phyloP scores from a whole-genome alignment of 441 rosid genomes.

The Erysimum cheiri region DNA sequence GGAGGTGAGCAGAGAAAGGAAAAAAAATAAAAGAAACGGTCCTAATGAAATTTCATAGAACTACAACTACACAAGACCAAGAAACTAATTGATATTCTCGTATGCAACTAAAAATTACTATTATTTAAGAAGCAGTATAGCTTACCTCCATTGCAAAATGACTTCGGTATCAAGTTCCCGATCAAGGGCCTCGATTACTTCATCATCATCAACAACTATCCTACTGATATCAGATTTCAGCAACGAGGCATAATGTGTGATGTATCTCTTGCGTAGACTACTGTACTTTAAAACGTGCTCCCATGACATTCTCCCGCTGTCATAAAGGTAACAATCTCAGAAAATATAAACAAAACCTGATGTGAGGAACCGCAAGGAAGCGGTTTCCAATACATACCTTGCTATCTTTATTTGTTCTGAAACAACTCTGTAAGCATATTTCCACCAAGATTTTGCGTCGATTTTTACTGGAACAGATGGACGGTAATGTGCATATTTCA shows the following conservation, averaged over 20 bases:
- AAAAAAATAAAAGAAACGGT: slow-evolving; percentile 22
- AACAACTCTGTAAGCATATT: slow-evolving; percentile 83
- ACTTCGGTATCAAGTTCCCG: slow-evolving; percentile 89
- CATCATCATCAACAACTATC: slow-evolving; percentile 69
- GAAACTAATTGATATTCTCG: slow-evolving; percentile 22
- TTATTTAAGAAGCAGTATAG: slow-evolving; percentile 31
- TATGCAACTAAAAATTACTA: slow-evolving; percentile 17
- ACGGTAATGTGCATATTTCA: slow-evolving; percentile 91
- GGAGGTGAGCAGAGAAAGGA: slow-evolving; percentile 4
- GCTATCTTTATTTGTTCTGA: slow-evolving; percentile 90
- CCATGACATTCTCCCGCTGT: slow-evolving; percentile 98
- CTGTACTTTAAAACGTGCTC: slow-evolving; percentile 85
- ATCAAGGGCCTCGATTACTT: slow-evolving; percentile 89
- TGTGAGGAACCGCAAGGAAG: slow-evolving; percentile 25
- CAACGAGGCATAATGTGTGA: slow-evolving; percentile 84
- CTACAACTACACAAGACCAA: slow-evolving; percentile 2
- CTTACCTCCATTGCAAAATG: slow-evolving; percentile 98
- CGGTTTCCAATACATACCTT: slow-evolving; percentile 60
- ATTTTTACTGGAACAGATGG: slow-evolving; percentile 78
- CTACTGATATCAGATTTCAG: slow-evolving; percentile 83
- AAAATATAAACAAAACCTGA: slow-evolving; percentile 39
- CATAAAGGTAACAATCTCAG: slow-evolving; percentile 51
- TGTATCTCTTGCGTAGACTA: slow-evolving; percentile 85
- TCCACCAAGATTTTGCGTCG: slow-evolving; percentile 94
- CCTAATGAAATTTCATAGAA: slow-evolving; percentile 21